Evolutionary conservation across 2,329 filamentous ascomycete species (phyloP).

Genomic region (Ustilaginoidea virens): DNA sequence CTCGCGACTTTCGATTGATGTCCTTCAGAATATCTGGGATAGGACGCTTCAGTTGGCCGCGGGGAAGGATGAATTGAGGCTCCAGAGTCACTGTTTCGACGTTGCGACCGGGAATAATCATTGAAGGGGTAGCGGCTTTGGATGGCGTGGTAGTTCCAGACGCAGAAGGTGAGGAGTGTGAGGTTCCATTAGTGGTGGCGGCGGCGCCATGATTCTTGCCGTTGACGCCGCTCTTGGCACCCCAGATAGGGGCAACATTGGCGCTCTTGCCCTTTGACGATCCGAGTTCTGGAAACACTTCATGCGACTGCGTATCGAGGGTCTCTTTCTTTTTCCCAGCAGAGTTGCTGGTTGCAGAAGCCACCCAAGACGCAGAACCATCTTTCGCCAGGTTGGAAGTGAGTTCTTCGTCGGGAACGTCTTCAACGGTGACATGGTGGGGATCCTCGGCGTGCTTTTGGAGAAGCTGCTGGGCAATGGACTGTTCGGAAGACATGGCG

Average conservation of each 20-base stretch:
- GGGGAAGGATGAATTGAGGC: constrained; percentile 60
- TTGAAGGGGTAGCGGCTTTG: constrained; percentile 24
- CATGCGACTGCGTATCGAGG: constrained; percentile 75
- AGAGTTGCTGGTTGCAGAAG: constrained; percentile 43
- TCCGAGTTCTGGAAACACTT: constrained; percentile 87
- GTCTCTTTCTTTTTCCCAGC: constrained; percentile 53
- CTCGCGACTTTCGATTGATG: constrained; percentile 83
- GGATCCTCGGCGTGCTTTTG: constrained; percentile 42
- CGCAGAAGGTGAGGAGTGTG: constrained; percentile 46
- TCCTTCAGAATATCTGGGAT: constrained; percentile 76
- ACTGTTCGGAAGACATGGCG: constrained; percentile 35
- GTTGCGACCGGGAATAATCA: constrained; percentile 71
- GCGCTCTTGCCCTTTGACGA: constrained; percentile 50
- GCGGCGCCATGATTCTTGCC: constrained; percentile 38
- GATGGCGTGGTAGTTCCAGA: constrained; percentile 35
- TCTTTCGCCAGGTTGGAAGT: constrained; percentile 34
- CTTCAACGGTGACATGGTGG: constrained; percentile 59
- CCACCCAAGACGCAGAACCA: constrained; percentile 29
- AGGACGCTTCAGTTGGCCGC: constrained; percentile 67
- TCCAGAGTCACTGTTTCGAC: constrained; percentile 62
- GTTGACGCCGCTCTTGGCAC: constrained; percentile 45
- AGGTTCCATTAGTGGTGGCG: constrained; percentile 35
- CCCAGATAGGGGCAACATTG: constrained; percentile 61
- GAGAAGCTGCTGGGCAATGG: constrained; percentile 46
- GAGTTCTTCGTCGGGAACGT: constrained; percentile 67